phyloP scores from a whole-genome alignment of 768 basidiomycete genomes.

The Sarcodon aspratus region DNA sequence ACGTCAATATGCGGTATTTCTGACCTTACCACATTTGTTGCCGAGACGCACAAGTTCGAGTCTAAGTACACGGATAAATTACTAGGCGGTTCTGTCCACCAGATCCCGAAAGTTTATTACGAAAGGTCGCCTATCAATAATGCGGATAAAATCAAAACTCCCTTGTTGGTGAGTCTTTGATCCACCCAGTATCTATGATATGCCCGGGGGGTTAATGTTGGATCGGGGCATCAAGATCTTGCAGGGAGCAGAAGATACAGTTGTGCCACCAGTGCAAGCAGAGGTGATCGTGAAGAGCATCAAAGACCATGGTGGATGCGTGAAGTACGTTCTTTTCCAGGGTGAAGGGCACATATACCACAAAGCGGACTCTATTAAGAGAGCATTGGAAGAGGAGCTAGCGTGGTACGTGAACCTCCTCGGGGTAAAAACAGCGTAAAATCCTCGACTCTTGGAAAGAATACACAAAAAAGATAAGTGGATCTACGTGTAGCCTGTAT shows the following conservation, averaged over 20 bases:
- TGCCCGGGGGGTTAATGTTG: background rate
- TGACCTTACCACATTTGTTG: constrained; percentile 42
- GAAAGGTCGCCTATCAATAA: constrained; percentile 53
- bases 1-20: constrained; percentile 61
- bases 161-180: constrained; percentile 45
- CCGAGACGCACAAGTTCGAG: constrained; percentile 68
- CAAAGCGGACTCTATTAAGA: constrained; percentile 40
- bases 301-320: constrained; percentile 33
- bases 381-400: constrained; percentile 40
- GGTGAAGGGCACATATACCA: constrained; percentile 63
- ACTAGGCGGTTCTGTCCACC: constrained; percentile 42
- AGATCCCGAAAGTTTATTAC: constrained; percentile 46
- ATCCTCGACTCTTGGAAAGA: too few species aligned
- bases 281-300: constrained; percentile 44
- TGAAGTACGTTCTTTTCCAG: constrained; percentile 48
- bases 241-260: constrained; percentile 51
- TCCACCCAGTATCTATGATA: background rate
- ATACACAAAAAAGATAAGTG: too few species aligned
- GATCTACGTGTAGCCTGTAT: too few species aligned
- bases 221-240: constrained; percentile 33
- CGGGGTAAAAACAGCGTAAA: background rate
- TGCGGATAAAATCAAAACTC: constrained; percentile 48
- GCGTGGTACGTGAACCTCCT: constrained; percentile 41
- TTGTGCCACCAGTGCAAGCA: constrained; percentile 62
- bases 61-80: constrained; percentile 46